Percentiles rank a stretch among this genome's conserved stretches.
Conservation (phyloP, 257 asterid genomes). For the Capsicum baccatum region DNA sequence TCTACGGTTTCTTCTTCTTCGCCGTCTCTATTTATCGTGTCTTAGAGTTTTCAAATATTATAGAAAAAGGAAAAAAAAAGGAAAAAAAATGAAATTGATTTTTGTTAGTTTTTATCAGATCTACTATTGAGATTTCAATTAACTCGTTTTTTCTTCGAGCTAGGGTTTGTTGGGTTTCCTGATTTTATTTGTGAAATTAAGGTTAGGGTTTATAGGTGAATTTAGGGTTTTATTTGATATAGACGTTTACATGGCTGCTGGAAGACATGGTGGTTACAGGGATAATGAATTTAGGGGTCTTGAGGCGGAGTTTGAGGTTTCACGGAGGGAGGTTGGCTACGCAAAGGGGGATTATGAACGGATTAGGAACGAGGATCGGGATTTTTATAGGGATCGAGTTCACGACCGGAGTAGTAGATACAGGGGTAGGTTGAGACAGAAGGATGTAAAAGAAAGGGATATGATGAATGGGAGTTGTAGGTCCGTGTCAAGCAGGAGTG, state of each 20-base stretch:
- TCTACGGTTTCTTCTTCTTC: constrained; percentile 27
- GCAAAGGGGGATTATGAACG: constrained; percentile 21
- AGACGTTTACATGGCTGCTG: too few relatives aligned
- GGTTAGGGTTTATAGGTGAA: neutral
- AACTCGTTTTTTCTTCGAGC: neutral
- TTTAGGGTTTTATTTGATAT: neutral
- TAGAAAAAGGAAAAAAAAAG: neutral
- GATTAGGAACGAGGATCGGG: too few relatives aligned
- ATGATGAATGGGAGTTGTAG: too few relatives aligned
- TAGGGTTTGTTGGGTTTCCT: constrained; percentile 17
- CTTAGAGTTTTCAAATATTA: neutral
- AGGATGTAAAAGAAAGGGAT: too few relatives aligned
- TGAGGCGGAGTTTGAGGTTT: neutral
- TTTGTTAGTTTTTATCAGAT: constrained; percentile 16
- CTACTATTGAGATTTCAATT: neutral
- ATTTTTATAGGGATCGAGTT: neutral
- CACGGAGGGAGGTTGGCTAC: constrained; percentile 49
- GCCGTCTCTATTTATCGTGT: constrained; percentile 1
- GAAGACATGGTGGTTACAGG: too few relatives aligned
- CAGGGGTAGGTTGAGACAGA: too few relatives aligned
- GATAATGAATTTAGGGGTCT: too few relatives aligned
- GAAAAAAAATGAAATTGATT: neutral
- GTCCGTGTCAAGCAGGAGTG: constrained; percentile 50
- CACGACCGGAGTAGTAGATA: constrained; percentile 8
- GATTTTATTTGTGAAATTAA: constrained; percentile 24